Evolutionary conservation across 257 asterid species (phyloP).

Genomic region (Nicotiana sylvestris): DNA sequence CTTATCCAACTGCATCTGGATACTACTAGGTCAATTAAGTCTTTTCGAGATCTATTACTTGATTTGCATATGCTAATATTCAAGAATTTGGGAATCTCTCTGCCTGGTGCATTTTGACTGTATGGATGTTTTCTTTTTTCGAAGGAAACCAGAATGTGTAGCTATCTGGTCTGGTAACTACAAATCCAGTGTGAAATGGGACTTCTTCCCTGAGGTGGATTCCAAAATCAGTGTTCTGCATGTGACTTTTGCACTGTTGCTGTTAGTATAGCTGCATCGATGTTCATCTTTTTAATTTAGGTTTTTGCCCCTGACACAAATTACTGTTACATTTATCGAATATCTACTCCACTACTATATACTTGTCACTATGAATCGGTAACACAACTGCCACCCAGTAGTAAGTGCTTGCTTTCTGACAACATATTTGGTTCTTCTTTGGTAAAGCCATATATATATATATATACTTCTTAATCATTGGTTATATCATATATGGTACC

Average conservation of each 20-base stretch:
- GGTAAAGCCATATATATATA: not conserved
- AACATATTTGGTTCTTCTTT: not conserved
- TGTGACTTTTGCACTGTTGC: not conserved
- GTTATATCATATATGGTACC: not conserved
- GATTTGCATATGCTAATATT: not conserved
- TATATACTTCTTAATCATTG: not conserved
- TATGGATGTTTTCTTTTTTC: not conserved
- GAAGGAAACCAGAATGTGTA: not conserved
- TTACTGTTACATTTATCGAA: not conserved
- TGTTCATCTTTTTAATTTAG: not conserved
- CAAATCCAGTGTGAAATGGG: not conserved
- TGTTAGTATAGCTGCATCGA: not conserved
- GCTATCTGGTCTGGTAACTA: not conserved
- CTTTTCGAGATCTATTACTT: not conserved
- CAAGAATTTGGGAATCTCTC: not conserved
- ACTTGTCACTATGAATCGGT: not conserved
- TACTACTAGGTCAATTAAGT: not conserved
- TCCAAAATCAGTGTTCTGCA: not conserved
- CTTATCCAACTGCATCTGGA: not conserved
- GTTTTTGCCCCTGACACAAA: not conserved
- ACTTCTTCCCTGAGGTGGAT: not conserved
- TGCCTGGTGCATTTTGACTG: not conserved
- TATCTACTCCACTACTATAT: not conserved
- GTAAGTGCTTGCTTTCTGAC: not conserved
- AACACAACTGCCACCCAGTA: not conserved